phyloP scores from a whole-genome alignment of 352 stramenopile species.

The Pythium volutum region DNA sequence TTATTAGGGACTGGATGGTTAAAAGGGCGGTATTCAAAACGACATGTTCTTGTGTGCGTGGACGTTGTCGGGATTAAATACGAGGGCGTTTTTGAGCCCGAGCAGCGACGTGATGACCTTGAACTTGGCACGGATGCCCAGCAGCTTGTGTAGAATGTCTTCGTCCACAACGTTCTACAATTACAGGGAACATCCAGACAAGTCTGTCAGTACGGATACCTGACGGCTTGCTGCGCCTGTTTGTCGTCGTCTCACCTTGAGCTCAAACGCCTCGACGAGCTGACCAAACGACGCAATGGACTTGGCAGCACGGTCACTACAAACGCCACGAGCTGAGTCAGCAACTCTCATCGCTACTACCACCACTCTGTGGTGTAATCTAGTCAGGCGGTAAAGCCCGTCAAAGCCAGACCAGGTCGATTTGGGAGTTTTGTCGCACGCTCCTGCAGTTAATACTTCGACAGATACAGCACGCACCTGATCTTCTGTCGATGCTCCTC shows the following conservation, averaged over 20 bases:
- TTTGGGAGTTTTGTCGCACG: neutral
- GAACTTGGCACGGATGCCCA: constrained; percentile 78
- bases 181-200: neutral
- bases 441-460: neutral
- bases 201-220: neutral
- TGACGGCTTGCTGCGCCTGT: neutral
- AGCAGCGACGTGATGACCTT: constrained; percentile 72
- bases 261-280: constrained; percentile 52
- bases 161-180: constrained; percentile 75
- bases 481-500: constrained; percentile 38
- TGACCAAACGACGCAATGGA: constrained; percentile 54
- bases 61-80: constrained; percentile 68
- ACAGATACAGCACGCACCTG: constrained; percentile 31
- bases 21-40: constrained; percentile 41
- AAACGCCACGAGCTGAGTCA: neutral
- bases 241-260: constrained; percentile 43
- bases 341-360: neutral
- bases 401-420: constrained; percentile 1
- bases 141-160: constrained; percentile 67
- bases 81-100: constrained; percentile 45
- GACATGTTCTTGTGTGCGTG: constrained; percentile 85
- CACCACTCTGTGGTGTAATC: neutral
- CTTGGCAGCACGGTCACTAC: constrained; percentile 52
- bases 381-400: neutral
- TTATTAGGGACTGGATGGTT: too few relatives aligned